phyloP scores from a whole-genome alignment of 2,329 filamentous ascomycete species.

The Aspergillus flavus region DNA sequence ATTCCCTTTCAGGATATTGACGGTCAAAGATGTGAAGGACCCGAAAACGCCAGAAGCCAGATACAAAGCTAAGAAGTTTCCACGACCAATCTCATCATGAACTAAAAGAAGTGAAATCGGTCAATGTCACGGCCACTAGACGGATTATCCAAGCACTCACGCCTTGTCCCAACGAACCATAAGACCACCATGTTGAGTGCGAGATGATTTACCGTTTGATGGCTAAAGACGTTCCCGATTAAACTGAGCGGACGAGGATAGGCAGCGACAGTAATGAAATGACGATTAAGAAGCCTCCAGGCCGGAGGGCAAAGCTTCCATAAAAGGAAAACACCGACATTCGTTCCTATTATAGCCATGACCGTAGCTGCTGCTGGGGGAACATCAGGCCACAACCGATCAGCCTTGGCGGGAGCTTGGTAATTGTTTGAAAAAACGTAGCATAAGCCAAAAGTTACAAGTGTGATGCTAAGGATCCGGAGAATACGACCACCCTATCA shows the following conservation, averaged over 20 bases:
- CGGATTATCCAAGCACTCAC: conserved; percentile 34
- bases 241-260: conserved; percentile 57
- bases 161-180: conserved; percentile 55
- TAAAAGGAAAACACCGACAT: conserved; percentile 53
- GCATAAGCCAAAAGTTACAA: conserved; percentile 44
- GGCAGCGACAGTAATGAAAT: conserved; percentile 55
- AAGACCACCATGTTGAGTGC: conserved; percentile 57
- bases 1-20: conserved; percentile 46
- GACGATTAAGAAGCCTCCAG: conserved; percentile 60
- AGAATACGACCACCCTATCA: conserved; percentile 48
- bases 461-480: conserved; percentile 45
- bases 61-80: conserved; percentile 58
- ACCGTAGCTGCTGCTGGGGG: conserved; percentile 57
- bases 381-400: conserved; percentile 53
- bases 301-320: conserved; percentile 55
- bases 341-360: conserved; percentile 52
- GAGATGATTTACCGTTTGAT: conserved; percentile 57
- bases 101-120: conserved; percentile 32
- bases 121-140: conserved; percentile 4
- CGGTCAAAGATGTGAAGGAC: conserved; percentile 49
- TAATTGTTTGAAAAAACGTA: conserved; percentile 53
- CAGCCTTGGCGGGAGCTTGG: conserved; percentile 48
- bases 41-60: conserved; percentile 51
- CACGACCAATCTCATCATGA: conserved; percentile 59
- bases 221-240: conserved; percentile 59